Conservation (phyloP, 371 early-diverging fungal species). For the Syncephalastrum racemosum region DNA sequence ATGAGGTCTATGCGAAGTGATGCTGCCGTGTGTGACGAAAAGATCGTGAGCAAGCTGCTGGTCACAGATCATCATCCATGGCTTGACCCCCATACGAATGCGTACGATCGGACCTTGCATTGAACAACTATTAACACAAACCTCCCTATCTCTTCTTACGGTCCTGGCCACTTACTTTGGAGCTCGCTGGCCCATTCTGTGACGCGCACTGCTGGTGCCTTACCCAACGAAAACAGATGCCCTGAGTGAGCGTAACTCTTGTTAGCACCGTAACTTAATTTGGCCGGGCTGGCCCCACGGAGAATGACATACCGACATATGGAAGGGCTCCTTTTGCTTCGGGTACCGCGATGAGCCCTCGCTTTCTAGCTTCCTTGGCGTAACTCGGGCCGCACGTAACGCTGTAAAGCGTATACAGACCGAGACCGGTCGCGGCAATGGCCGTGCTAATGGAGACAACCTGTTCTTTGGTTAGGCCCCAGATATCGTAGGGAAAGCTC, state of each 20-base stretch:
- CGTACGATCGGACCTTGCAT: conserved; percentile 15
- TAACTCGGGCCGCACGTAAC: too few species aligned
- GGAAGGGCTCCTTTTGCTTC: conserved; percentile 9
- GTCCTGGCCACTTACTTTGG: not conserved
- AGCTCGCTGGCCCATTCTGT: conserved; percentile 16
- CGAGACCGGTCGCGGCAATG: too few species aligned
- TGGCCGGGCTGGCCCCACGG: not conserved
- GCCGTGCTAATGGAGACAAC: too few species aligned
- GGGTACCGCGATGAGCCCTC: conserved; percentile 9
- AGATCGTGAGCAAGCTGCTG: conserved; percentile 26
- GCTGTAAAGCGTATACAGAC: too few species aligned
- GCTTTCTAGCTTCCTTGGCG: too few species aligned
- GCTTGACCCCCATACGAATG: conserved; percentile 20
- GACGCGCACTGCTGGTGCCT: conserved; percentile 10
- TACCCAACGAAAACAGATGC: conserved; percentile 19
- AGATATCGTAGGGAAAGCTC: too few species aligned
- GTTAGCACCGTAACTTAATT: not conserved
- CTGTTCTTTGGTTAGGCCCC: too few species aligned
- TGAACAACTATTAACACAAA: not conserved
- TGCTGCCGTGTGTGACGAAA: conserved; percentile 17
- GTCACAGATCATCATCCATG: conserved; percentile 22
- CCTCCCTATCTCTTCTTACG: conserved; percentile 8
- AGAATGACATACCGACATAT: conserved; percentile 11
- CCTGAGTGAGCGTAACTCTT: conserved; percentile 7
- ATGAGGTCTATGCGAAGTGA: conserved; percentile 18